Evolutionary conservation across 148 eudicot genomes (phyloP), one percentile per base, ranked within the genome.

Genomic region (Fagopyrum tataricum): DNA sequence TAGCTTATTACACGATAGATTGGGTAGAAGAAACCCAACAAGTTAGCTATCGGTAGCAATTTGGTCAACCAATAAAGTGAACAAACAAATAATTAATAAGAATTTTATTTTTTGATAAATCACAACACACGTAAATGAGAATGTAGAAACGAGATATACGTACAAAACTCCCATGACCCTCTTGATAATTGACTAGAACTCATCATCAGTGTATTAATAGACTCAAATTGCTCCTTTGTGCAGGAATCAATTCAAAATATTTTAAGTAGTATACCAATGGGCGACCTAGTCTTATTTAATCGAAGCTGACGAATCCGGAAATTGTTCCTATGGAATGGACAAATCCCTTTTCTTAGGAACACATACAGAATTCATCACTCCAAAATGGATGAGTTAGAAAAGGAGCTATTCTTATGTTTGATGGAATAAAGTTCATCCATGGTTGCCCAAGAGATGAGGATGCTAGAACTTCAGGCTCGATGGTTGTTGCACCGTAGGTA

Each of bases 91-190:
- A 48, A 49, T 42, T 11, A 39, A 41, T 4, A 31, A 75, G 44
- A 71, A 26, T 20, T 64, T 61, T 39, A 73, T n/a, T 26, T 46
- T 55, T 4, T 24, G 44, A 49, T 58, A 26, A 51, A 52, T 41
- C 39, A 39, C 18, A 61, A 76, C 1, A 56, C 21, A 49, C 4
- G 4, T 51, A 47, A 4, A 21, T n/a, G n/a, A 73, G 48, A 74
- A 48, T 23, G 66, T 15, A 70, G 42, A 69, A 72, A 31, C 67
- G 24, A 74, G 53, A 73, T 71, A 70, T 71, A 86, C 99, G 73
- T 96, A 96, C 99, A 96, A 78, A 62, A 96, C 95, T 77, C 99
- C 99, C 99, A 96, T 96, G 76, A 96, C 97, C 47, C 75, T 81
- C 88, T 96, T 96, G 76, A 96, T 76, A 51, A 96, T 96, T 75